phyloP scores from a whole-genome alignment of 2,329 filamentous ascomycete genomes.

The Magnaporthiopsis incrustans region DNA sequence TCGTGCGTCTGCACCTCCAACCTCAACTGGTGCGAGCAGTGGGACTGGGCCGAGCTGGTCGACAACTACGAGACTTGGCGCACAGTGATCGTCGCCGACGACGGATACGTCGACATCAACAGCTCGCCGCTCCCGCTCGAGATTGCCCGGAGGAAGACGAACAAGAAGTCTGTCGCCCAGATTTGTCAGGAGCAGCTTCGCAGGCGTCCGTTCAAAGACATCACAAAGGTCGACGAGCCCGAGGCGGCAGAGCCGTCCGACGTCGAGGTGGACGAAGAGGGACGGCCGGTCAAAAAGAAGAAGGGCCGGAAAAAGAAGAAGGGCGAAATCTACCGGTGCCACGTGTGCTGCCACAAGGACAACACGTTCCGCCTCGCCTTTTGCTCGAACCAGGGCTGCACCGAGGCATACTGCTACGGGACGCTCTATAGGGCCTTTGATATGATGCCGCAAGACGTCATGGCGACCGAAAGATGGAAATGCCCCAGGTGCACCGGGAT shows the following conservation, averaged over 20 bases:
- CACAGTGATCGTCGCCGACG: constrained; percentile 64
- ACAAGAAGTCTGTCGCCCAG: constrained; percentile 76
- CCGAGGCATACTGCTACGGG: constrained; percentile 83
- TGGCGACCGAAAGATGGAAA: constrained; percentile 76
- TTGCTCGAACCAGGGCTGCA: constrained; percentile 64
- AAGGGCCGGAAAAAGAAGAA: constrained; percentile 49
- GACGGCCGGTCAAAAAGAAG: constrained; percentile 51
- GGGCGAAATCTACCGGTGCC: constrained; percentile 56
- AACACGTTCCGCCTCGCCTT: constrained; percentile 77
- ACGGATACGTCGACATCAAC: constrained; percentile 57
- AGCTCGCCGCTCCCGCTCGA: constrained; percentile 63
- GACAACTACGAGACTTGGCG: constrained; percentile 79
- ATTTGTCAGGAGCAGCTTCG: constrained; percentile 89
- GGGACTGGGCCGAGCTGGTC: constrained; percentile 71
- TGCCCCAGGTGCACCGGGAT: constrained; percentile 81
- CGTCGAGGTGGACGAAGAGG: constrained; percentile 56
- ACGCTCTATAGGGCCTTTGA: constrained; percentile 87
- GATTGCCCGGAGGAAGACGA: constrained; percentile 56
- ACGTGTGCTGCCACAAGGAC: constrained; percentile 76
- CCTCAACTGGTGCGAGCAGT: constrained; percentile 88
- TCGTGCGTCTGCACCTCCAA: constrained; percentile 84
- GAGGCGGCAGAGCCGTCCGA: constrained; percentile 39
- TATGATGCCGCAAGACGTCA: constrained; percentile 71
- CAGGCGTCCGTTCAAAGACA: constrained; percentile 73
- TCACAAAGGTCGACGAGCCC: constrained; percentile 53